Evolutionary conservation across 805 yeast species (phyloP).

Genomic region (Lachancea lanzarotensis): DNA sequence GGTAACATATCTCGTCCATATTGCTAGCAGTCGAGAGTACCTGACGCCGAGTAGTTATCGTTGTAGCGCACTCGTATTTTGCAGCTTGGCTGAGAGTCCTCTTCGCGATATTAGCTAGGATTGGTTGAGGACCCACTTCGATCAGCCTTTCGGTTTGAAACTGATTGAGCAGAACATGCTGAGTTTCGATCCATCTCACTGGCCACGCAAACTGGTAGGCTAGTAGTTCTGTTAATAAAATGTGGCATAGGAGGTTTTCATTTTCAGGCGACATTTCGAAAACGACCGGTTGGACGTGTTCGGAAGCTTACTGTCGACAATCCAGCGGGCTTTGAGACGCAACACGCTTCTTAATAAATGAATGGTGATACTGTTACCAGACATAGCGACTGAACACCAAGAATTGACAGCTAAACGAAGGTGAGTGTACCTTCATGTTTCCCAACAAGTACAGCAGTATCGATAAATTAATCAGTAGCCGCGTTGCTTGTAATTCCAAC

Average conservation of each 20-base stretch:
- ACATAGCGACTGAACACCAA: too few relatives aligned
- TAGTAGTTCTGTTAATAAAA: slow-evolving; percentile 73
- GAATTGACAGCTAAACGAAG: too few relatives aligned
- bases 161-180: slow-evolving; percentile 76
- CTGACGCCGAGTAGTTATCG: slow-evolving; percentile 63
- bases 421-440: too few relatives aligned
- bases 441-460: too few relatives aligned
- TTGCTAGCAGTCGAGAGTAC: slow-evolving; percentile 79
- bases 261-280: slow-evolving; percentile 71
- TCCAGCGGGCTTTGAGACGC: too few relatives aligned
- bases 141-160: slow-evolving; percentile 80
- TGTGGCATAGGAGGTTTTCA: slow-evolving; percentile 81
- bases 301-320: too few relatives aligned
- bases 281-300: neutral
- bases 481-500: neutral
- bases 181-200: slow-evolving; percentile 92
- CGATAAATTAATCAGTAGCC: neutral
- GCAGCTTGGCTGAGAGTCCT: slow-evolving; percentile 82
- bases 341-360: too few relatives aligned
- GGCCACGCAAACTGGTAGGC: slow-evolving; percentile 93
- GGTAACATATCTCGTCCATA: slow-evolving; percentile 77
- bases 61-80: slow-evolving; percentile 72
- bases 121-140: slow-evolving; percentile 89
- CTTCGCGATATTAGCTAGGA: slow-evolving; percentile 84
- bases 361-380: too few relatives aligned